A percentile compares a stretch with the other conserved stretches of the same genome.
phyloP scores from a whole-genome alignment of 2,329 filamentous ascomycete genomes.

The Monosporascus sp. region DNA sequence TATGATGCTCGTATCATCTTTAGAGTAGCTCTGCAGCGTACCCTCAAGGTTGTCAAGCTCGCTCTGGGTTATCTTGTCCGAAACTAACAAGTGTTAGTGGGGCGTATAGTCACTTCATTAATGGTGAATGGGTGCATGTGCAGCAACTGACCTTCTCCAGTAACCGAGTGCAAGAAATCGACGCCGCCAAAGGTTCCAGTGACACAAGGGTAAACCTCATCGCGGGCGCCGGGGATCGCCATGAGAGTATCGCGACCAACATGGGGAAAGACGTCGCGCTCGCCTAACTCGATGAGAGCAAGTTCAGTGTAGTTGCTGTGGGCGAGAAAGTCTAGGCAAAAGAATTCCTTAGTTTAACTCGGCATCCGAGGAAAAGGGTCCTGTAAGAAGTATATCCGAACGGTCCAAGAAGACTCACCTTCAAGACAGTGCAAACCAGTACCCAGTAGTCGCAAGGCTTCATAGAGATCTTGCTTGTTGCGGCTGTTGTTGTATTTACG shows the following conservation, averaged over 20 bases:
- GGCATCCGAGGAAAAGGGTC: not conserved
- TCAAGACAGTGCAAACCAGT: conserved; percentile 88
- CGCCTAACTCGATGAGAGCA: conserved; percentile 80
- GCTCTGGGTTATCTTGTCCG: conserved; percentile 85
- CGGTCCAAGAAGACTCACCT: conserved; percentile 34
- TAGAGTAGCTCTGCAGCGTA: conserved; percentile 62
- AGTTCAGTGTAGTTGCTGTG: conserved; percentile 93
- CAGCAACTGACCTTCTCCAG: conserved; percentile 48
- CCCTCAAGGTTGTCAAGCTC: conserved; percentile 85
- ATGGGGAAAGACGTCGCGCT: conserved; percentile 77
- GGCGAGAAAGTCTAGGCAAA: conserved; percentile 67
- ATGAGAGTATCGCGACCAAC: conserved; percentile 72
- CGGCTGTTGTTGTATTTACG: conserved; percentile 62
- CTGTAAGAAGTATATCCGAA: conserved; percentile 3
- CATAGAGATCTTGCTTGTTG: conserved; percentile 74
- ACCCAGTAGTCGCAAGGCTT: conserved; percentile 79
- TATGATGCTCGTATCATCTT: conserved; percentile 66
- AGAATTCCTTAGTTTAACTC: too few species aligned
- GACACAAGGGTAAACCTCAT: conserved; percentile 71
- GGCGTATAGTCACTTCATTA: not conserved
- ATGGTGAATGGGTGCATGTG: not conserved
- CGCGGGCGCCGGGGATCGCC: conserved; percentile 58
- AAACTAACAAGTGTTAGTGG: conserved; percentile 42
- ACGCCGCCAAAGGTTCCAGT: conserved; percentile 94
- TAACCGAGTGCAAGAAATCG: conserved; percentile 87